These are phyloP conservation scores for Penicillium paneum DNA, from an alignment of 2,329 filamentous ascomycete genomes.

Conservation along the genomic window DNA sequence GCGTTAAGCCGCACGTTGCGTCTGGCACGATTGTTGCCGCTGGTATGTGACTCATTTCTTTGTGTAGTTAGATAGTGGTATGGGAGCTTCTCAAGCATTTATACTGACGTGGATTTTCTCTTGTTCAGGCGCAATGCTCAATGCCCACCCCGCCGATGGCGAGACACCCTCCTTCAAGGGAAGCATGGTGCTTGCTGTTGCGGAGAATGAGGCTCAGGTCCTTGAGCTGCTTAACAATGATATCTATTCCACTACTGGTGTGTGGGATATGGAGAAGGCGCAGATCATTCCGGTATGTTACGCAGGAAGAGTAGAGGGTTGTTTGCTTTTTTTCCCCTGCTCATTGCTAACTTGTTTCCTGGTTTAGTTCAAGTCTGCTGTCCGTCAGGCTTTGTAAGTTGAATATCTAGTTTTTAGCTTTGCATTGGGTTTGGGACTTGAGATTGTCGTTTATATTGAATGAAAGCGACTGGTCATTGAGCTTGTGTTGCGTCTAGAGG, in stretches of 20 bases:
- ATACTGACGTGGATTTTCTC: background rate
- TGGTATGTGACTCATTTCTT: slow-evolving; percentile 46
- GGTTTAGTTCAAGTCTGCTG: slow-evolving; percentile 33
- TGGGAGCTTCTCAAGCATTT: background rate
- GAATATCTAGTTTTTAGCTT: background rate
- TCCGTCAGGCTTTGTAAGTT: slow-evolving; percentile 21
- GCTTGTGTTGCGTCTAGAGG: background rate
- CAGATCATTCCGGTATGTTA: slow-evolving; percentile 40
- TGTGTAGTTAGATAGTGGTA: background rate
- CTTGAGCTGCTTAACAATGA: slow-evolving; percentile 65
- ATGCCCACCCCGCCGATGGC: slow-evolving; percentile 62
- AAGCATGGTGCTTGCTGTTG: slow-evolving; percentile 65
- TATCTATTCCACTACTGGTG: slow-evolving; percentile 66
- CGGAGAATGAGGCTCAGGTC: slow-evolving; percentile 67
- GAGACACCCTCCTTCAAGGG: slow-evolving; percentile 66
- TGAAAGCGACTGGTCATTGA: background rate
- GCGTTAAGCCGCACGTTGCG: slow-evolving; percentile 52
- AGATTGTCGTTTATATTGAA: background rate
- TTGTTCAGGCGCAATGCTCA: slow-evolving; percentile 61
- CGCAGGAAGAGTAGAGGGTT: background rate
- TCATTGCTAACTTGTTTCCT: slow-evolving; percentile 6
- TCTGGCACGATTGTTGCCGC: slow-evolving; percentile 62
- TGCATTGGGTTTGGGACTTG: background rate
- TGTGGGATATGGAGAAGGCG: slow-evolving; percentile 75
- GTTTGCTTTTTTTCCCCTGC: background rate